Conservation (phyloP, 257 asterid genomes). For the Lantana camara region DNA sequence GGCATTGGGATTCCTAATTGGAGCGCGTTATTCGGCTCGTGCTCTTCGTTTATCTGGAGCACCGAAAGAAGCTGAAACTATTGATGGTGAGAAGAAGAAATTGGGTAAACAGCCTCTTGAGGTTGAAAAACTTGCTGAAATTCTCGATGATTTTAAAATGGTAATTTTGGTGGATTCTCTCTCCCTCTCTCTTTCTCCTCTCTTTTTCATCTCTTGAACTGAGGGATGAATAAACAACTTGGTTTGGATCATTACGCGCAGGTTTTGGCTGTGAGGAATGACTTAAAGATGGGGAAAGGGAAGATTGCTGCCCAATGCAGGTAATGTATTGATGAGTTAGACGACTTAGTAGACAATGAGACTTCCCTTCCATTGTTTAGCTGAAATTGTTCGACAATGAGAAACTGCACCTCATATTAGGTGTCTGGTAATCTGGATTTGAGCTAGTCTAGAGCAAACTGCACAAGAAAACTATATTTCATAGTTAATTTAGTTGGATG, state of each 20-base stretch:
- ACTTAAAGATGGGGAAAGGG: conserved; percentile 98
- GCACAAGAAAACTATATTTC: neutral
- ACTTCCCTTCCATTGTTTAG: neutral
- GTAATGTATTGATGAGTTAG: conserved; percentile 31
- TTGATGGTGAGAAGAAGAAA: conserved; percentile 41
- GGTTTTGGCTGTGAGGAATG: conserved; percentile 99
- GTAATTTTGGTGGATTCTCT: conserved; percentile 34
- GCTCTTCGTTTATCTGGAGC: conserved; percentile 26
- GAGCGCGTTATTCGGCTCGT: conserved; percentile 52
- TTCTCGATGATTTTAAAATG: conserved; percentile 91
- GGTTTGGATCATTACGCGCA: conserved; percentile 35
- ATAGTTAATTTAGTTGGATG: neutral
- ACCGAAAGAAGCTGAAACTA: conserved; percentile 23
- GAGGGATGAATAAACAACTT: conserved; percentile 20
- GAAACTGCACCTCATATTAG: neutral
- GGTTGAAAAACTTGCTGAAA: conserved; percentile 85
- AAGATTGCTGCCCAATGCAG: conserved; percentile 99
- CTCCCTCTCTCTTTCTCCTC: conserved; percentile 17
- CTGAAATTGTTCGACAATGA: neutral
- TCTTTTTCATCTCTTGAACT: neutral
- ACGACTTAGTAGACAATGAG: neutral
- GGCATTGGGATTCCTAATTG: conserved; percentile 75
- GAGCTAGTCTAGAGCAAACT: neutral
- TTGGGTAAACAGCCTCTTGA: conserved; percentile 58
- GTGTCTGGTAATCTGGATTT: neutral